A percentile compares a stretch with the other conserved stretches of the same genome.
Evolutionary conservation across 768 basidiomycete species (phyloP).

Genomic region (Hericium erinaceus): DNA sequence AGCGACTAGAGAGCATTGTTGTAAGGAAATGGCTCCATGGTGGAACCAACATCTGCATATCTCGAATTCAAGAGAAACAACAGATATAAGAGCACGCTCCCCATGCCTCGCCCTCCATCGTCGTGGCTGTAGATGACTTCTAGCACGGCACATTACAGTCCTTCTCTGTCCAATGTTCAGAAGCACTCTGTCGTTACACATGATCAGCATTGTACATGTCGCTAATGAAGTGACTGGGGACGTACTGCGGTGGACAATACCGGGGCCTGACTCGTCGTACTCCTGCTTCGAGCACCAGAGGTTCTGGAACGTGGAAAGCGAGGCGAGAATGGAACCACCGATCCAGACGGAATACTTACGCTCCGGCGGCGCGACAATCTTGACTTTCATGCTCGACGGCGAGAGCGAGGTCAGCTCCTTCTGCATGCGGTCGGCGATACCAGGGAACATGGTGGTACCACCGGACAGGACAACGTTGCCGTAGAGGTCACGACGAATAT

Average conservation of each 20-base stretch:
- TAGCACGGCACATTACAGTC: no score
- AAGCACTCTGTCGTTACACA: no score
- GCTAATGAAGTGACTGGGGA: background rate
- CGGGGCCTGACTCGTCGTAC: slow-evolving; percentile 80
- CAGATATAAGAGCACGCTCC: no score
- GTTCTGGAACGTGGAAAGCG: slow-evolving; percentile 93
- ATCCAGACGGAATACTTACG: slow-evolving; percentile 89
- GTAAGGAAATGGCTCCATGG: no score
- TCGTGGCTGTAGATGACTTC: no score
- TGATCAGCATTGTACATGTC: no score
- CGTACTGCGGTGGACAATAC: slow-evolving; percentile 69
- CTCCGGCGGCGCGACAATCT: slow-evolving; percentile 83
- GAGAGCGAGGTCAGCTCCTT: slow-evolving; percentile 83
- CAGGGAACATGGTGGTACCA: slow-evolving; percentile 73
- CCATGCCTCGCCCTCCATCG: no score
- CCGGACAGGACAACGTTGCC: slow-evolving; percentile 79
- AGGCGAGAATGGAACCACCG: slow-evolving; percentile 79
- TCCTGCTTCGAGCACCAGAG: slow-evolving; percentile 92
- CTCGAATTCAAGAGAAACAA: no score
- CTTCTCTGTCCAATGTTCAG: no score
- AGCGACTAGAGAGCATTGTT: slow-evolving; percentile 28
- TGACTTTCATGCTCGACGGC: slow-evolving; percentile 90
- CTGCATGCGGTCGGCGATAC: slow-evolving; percentile 93
- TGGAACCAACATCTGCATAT: no score
- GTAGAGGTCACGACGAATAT: slow-evolving; percentile 74